A percentile compares a stretch with the other conserved stretches of the same genome.
Evolutionary conservation across 495 filamentous ascomycete genomes (phyloP).

Genomic region (Hypoxylon fragiforme): DNA sequence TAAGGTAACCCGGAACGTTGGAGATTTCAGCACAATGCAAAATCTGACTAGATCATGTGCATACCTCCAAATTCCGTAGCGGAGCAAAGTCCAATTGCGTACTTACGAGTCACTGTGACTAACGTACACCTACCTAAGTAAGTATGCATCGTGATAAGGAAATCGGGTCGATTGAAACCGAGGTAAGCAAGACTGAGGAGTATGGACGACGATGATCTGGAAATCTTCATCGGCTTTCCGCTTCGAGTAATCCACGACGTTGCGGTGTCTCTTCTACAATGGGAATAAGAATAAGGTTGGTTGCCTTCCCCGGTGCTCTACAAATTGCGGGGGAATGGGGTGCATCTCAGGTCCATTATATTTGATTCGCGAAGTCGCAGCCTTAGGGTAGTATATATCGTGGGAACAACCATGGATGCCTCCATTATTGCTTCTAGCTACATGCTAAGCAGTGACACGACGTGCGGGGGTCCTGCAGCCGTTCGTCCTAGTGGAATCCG

Average conservation of each 20-base stretch:
- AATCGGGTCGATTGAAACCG: neutral
- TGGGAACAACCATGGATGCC: neutral
- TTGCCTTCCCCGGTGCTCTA: too few relatives aligned
- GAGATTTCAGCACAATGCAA: too few relatives aligned
- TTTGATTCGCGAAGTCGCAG: slow-evolving; percentile 12
- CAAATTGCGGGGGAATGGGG: neutral
- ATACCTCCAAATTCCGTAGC: too few relatives aligned
- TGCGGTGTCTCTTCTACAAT: neutral
- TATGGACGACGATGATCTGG: neutral
- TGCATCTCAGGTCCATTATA: slow-evolving; percentile 8
- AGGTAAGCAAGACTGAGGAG: neutral
- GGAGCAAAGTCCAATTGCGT: too few relatives aligned
- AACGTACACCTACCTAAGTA: too few relatives aligned
- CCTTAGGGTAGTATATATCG: neutral
- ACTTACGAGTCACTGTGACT: neutral
- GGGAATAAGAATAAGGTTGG: slow-evolving; percentile 4
- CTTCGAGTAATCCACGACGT: neutral
- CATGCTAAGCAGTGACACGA: neutral
- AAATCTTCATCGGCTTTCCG: slow-evolving; percentile 7
- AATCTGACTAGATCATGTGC: too few relatives aligned
- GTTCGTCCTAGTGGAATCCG: neutral
- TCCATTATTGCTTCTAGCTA: neutral
- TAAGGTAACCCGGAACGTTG: too few relatives aligned
- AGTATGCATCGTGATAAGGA: neutral
- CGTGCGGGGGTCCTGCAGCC: slow-evolving; percentile 19